These are phyloP conservation scores for Pseudogymnoascus sp. DNA, from an alignment of 2,329 filamentous ascomycete genomes.

Conservation along the genomic window DNA sequence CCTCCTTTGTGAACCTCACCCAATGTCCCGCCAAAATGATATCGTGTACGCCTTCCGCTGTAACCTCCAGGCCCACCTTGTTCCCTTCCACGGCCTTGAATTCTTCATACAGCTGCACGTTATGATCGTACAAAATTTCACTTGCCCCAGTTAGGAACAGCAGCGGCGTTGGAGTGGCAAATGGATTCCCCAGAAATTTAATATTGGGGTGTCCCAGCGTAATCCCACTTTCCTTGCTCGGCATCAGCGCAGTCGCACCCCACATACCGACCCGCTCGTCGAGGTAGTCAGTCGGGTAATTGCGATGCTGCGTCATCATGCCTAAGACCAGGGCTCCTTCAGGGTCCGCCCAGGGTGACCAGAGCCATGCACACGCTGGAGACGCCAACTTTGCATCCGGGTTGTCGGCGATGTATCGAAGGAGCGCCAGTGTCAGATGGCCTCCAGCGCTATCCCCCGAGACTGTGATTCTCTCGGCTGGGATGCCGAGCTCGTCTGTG, in stretches of 20 bases:
- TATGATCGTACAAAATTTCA: constrained; percentile 36
- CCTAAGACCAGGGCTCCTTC: constrained; percentile 23
- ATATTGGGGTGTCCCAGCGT: constrained; percentile 31
- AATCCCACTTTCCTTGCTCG: constrained; percentile 16
- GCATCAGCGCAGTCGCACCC: constrained; percentile 33
- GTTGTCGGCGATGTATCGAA: constrained; percentile 38
- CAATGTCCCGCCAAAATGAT: constrained; percentile 33
- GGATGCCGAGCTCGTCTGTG: constrained; percentile 29
- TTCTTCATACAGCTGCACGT: constrained; percentile 29
- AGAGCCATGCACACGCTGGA: constrained; percentile 34
- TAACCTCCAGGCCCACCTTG: constrained; percentile 33
- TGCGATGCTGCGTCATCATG: constrained; percentile 9
- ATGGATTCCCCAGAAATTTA: constrained; percentile 30
- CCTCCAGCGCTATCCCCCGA: constrained; percentile 43
- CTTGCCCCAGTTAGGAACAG: constrained; percentile 34
- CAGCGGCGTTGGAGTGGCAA: constrained; percentile 32
- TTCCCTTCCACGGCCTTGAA: constrained; percentile 33
- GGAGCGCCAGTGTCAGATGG: constrained; percentile 36
- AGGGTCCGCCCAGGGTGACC: constrained; percentile 37
- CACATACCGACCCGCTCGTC: constrained; percentile 31
- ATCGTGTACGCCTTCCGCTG: constrained; percentile 37
- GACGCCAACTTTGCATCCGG: constrained; percentile 24
- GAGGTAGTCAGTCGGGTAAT: constrained; percentile 34
- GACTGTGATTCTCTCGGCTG: constrained; percentile 34
- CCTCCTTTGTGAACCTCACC: constrained; percentile 36